Evolutionary conservation across 2,329 filamentous ascomycete species (phyloP), one percentile per base, ranked within the genome.

Genomic region (Bipolaris gigantea): DNA sequence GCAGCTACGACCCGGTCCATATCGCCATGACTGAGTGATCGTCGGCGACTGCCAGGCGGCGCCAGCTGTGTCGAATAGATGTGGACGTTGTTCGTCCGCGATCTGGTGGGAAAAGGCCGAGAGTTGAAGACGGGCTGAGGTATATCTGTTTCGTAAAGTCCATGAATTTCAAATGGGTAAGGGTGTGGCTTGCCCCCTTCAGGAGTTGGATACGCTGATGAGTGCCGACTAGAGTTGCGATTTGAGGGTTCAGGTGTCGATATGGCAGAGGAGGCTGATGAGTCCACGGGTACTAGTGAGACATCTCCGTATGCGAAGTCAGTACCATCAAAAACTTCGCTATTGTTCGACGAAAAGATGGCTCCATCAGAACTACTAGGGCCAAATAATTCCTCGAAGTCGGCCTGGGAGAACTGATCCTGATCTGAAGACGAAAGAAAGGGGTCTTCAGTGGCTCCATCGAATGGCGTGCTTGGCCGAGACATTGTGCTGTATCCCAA

Each of bases 1-100:
- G 41, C 33, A 9, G 45, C 9, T 21, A 53, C 55, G 33, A 58
- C 47, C 25, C 49, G 60, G 21, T 64, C 60, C 39, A 44, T 54
- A n/a, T 63, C 65, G 21, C 59, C 48, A 36, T 66, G 61, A 38
- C 69, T 69, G n/a, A 68, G 58, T 13, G 70, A 72, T 23, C 66
- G 65, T n/a, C 66, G 65, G 38, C 69, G 67, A 11, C 35, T 48
- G 18, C 59, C 62, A 45, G 23, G 30, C 50, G 43, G 63, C 3
- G n/a, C 21, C 21, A 36, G 35, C 16, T 46, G 56, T 18, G 42
- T 27, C n/a, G 53, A 34, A 18, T 47, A 48, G 34, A 51, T 30
- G 42, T 33, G 48, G 11, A 44, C 34, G 4, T 45, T 48, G 27
- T 50, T 59, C 10, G 55, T 60, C 13, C 53, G 49, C 15, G 47